Conservation (phyloP, 305 asterid genomes). For the Andrographis paniculata region DNA sequence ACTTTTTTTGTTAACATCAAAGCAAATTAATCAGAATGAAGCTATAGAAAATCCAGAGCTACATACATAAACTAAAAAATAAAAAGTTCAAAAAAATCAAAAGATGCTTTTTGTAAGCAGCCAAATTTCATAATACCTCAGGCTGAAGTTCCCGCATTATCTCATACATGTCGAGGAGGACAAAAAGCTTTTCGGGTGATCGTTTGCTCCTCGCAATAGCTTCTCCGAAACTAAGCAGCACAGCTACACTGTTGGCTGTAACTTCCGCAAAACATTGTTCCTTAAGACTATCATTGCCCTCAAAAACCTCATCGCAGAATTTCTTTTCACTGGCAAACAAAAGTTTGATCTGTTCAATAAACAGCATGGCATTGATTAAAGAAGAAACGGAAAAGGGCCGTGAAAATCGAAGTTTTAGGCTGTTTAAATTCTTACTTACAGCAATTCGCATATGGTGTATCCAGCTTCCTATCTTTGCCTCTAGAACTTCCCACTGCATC, state of each 20-base stretch:
- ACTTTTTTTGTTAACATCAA: too few relatives aligned
- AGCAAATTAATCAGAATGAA: background rate
- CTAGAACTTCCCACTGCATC: slow-evolving; percentile 97
- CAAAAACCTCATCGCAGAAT: slow-evolving; percentile 70
- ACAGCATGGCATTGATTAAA: slow-evolving; percentile 7
- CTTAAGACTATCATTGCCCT: slow-evolving; percentile 50
- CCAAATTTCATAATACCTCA: slow-evolving; percentile 45
- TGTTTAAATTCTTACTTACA: slow-evolving; percentile 35
- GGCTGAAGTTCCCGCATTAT: slow-evolving; percentile 91
- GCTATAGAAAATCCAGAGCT: too few relatives aligned
- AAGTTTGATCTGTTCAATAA: slow-evolving; percentile 60
- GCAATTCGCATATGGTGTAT: slow-evolving; percentile 80
- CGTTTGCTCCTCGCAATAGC: slow-evolving; percentile 92
- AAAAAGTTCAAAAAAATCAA: background rate
- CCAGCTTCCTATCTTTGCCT: slow-evolving; percentile 94
- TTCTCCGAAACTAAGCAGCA: slow-evolving; percentile 87
- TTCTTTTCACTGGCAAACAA: slow-evolving; percentile 81
- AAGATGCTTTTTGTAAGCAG: background rate
- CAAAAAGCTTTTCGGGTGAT: slow-evolving; percentile 94
- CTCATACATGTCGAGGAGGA: slow-evolving; percentile 95
- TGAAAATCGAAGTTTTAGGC: background rate
- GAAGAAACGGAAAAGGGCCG: slow-evolving; percentile 10
- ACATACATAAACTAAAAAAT: too few relatives aligned
- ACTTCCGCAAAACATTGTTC: slow-evolving; percentile 91
- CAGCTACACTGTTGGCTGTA: slow-evolving; percentile 51